Evolutionary conservation across 129 eudicot species (phyloP), one percentile per base, ranked within the genome.

Genomic region (Flaveria ramosissima): DNA sequence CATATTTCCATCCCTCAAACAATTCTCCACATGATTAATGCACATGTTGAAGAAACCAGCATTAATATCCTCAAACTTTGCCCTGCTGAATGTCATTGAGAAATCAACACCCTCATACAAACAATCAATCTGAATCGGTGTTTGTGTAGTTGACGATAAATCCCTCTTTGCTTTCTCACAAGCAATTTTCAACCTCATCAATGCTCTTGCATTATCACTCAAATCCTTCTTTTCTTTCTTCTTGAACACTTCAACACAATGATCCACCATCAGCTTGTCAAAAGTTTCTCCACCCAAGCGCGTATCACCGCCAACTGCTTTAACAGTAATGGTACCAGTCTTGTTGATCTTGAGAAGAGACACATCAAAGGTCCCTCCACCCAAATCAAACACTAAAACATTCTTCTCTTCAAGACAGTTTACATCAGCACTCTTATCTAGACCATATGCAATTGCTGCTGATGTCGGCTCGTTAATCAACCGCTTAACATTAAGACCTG

Each of bases 161-260:
- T 63, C 69, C 46, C 69, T 63, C 69, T 63, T 63, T 32, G 69
- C 69, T 63, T 63, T 63, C 46, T 63, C 69, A 7, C 69, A 63
- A 1, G 69, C 69, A 0, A 4, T 30, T 30, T 63, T 63, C 21
- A 63, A 32, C 69, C 69, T 63, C 23, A 1, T 63, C 46, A 14
- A 14, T 16, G 69, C 69, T 30, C 69, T 27, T 63, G 68, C 68
- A 6, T 63, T 63, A 1, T 7, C 68, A 2, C 46, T 63, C 46
- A 63, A 11, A 0, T 63, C 46, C 0, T 63, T 63, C 0, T 63
- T 63, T 63, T 63, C 69, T 63, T 63, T 63, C 69, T 63, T 63
- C 19, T 63, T 63, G 7, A 30, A 63, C 2, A 63, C 13, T 63
- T 63, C 69, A 30, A 63, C 69, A 30, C 69, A 63, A 63, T 63